phyloP scores from a whole-genome alignment of 345 rosid species.

The Mercurialis annua region DNA sequence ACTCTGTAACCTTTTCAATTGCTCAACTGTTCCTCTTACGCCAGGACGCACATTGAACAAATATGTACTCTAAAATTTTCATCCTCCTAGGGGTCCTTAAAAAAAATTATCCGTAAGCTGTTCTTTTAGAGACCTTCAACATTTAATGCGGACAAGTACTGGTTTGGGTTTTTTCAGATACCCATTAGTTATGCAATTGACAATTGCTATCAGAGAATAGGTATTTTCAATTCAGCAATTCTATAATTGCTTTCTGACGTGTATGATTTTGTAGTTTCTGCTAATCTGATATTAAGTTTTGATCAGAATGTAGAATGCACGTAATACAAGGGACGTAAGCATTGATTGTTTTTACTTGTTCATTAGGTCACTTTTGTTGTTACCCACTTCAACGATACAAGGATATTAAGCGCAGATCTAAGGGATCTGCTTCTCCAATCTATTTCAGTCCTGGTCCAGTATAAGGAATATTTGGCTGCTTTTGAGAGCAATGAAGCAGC shows the following conservation, averaged over 20 bases:
- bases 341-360: constrained; percentile 22
- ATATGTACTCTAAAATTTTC: no score
- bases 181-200: background rate
- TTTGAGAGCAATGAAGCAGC: constrained; percentile 91
- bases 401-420: constrained; percentile 84
- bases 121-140: no score
- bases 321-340: background rate
- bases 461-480: constrained; percentile 74
- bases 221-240: background rate
- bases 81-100: no score
- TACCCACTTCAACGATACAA: constrained; percentile 81
- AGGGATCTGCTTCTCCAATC: constrained; percentile 97
- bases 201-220: background rate
- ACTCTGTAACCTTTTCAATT: background rate
- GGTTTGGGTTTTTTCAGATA: background rate
- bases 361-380: constrained; percentile 82
- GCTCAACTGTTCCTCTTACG: background rate
- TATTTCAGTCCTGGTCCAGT: constrained; percentile 83
- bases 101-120: no score
- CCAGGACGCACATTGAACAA: background rate
- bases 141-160: no score
- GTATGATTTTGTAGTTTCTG: background rate
- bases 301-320: background rate
- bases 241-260: background rate
- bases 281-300: background rate